Base-by-base conservation (phyloP, 2,329 filamentous ascomycete species). In the Thelonectria discophora region DNA sequence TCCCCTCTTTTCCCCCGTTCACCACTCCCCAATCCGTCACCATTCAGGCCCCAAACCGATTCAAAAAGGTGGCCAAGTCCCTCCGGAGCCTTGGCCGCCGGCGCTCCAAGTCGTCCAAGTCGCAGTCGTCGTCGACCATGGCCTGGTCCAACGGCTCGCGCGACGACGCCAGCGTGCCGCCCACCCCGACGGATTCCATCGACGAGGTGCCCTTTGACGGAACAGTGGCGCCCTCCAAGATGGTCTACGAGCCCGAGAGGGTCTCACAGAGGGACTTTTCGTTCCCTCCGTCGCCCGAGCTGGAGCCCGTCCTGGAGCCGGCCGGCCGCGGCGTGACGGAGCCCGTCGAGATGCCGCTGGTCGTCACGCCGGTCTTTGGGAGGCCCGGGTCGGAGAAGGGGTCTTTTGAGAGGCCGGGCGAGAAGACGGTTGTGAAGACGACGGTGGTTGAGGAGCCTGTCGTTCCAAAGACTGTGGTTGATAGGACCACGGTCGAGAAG, bases 1-100 rank as follows among this genome's bases (percentile, higher is more conserved):
- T 8, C 7, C 27, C 27, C 27, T 30, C 27, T 8, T 8, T 10
- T 10, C 27, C 27, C 27, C 27, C 27, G n/a, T n/a, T 10, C 4
- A 7, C 4, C 27, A n/a, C 45, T 7, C 42, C 21, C 8, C n/a
- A 15, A 24, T 42, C 52, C 58, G 10, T 34, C 52, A 56, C 48
- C 17, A 61, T 61, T 47, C 43, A 46, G 12, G 53, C 47, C 27
- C 53, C 53, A 37, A 61, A 48, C 53, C 21, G 43, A 49, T 57
- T 61, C 24, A 61, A 53, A 53, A 57, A 52, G 53, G 43, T 61
- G 48, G 50, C 53, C 40, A 53, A 51, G 58, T 57, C 53, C 58
- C 37, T 61, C 30, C 53, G 58, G 9, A 53, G 43, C 42, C 47
- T 61, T 39, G 42, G 58, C 54, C 58, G 58, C 37, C 52, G 46